Evolutionary conservation across 306 rosid species (phyloP).

Genomic region (Betula pendula): DNA sequence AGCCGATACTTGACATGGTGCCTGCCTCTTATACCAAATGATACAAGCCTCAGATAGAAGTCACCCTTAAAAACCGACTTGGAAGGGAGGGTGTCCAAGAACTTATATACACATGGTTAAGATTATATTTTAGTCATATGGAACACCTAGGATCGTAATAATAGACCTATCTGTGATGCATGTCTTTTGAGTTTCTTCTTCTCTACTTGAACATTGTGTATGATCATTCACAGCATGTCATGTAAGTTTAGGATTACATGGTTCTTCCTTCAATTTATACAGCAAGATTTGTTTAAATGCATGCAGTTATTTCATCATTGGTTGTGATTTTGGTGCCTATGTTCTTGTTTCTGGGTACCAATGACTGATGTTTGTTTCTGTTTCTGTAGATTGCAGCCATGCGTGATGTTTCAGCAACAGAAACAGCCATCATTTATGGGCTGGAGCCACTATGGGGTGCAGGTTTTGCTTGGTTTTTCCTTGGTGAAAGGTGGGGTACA

Average conservation of each 20-base stretch:
- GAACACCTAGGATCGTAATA: too few relatives aligned
- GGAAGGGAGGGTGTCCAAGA: too few relatives aligned
- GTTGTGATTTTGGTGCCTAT: background rate
- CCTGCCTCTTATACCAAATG: too few relatives aligned
- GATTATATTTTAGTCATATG: too few relatives aligned
- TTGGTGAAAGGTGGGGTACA: conserved; percentile 80
- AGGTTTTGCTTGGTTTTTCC: conserved; percentile 75
- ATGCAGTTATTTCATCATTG: background rate
- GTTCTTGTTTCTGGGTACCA: background rate
- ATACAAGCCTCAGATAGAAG: too few relatives aligned
- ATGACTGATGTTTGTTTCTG: background rate
- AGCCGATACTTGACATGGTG: too few relatives aligned
- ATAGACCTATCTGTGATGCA: background rate
- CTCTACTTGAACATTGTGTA: background rate
- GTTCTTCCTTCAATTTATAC: background rate
- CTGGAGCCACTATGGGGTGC: conserved; percentile 88
- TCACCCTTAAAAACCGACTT: too few relatives aligned
- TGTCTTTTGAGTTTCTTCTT: background rate
- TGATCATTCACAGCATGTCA: background rate
- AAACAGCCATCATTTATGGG: conserved; percentile 71
- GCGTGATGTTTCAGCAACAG: conserved; percentile 75
- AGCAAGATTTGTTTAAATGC: background rate
- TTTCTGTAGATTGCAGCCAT: conserved; percentile 68
- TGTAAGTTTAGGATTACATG: background rate
- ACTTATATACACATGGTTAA: too few relatives aligned